Evolutionary conservation across 148 eudicot genomes (phyloP), one percentile per base, ranked within the genome.

Genomic region (Rhododendron henanense): DNA sequence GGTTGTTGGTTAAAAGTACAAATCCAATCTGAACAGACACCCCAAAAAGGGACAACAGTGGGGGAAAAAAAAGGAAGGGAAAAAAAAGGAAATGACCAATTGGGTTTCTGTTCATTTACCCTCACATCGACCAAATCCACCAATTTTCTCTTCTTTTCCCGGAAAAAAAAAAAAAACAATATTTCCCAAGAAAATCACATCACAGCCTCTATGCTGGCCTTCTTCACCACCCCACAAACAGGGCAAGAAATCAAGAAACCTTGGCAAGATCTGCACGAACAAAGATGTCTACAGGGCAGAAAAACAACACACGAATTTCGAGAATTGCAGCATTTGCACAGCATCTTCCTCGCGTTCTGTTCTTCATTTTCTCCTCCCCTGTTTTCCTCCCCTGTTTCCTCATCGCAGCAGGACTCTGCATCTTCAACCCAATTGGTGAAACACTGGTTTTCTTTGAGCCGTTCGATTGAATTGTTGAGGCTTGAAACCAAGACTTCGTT

Each of bases 251-350:
- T 85, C 73, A 95, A 84, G 84, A 88, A 91, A 81, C 83, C 86
- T 50, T 91, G 93, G 91, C 97, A 95, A 21, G 84, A 89, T 83
- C 86, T 88, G 89, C 98, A 95, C 19, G 91, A 93, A 82, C 93
- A 92, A 0, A 95, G 85, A 73, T 94, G 97, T 84, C 96, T 92
- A 51, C 98, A 95, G 16, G 98, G 98, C 4, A 95, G 81, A 50
- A 95, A 79, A 81, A 95, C 71, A 5, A 95, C 90, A 47, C 96
- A 87, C 81, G 92, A 88, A 10, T 80, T 67, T 78, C 92, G 75
- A 85, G 77, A 37, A 45, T 90, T 85, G 83, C 98, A 95, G 31
- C 88, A 84, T 85, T 83, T 92, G 84, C 98, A 95, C 18, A 87
- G 8, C 88, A 82, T 83, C 86, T 83, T 88, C 53, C 76, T 82